Percentiles rank a stretch among this genome's conserved stretches.
phyloP scores from a whole-genome alignment of 768 basidiomycete genomes.

The Auricularia heimuer region DNA sequence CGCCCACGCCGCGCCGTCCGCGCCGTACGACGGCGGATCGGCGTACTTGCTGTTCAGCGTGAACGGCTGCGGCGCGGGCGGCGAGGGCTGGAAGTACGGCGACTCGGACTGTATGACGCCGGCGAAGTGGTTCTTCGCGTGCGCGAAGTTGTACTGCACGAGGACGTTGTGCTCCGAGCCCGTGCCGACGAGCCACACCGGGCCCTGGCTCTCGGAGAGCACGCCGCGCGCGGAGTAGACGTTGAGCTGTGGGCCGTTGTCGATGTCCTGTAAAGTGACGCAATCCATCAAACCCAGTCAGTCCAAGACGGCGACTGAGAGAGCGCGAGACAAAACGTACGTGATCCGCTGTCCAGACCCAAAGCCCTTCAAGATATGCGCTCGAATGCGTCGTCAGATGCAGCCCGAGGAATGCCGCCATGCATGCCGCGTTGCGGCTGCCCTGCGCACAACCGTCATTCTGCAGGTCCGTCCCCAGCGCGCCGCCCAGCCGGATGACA shows the following conservation, averaged over 20 bases:
- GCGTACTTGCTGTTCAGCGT: conserved; percentile 9
- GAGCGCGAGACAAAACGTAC: neutral
- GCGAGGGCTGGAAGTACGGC: conserved; percentile 59
- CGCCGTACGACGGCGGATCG: conserved; percentile 37
- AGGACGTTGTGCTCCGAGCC: conserved; percentile 56
- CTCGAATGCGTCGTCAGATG: conserved; percentile 38
- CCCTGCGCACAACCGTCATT: neutral
- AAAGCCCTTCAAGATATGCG: conserved; percentile 39
- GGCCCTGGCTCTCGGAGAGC: conserved; percentile 61
- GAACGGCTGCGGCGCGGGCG: conserved; percentile 33
- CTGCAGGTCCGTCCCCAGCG: neutral
- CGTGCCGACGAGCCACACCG: conserved; percentile 77
- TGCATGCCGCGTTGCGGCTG: conserved; percentile 27
- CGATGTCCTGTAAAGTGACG: conserved; percentile 45
- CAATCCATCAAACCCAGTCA: too few relatives aligned
- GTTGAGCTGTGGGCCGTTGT: conserved; percentile 40
- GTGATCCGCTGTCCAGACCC: conserved; percentile 47
- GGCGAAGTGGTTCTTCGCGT: conserved; percentile 57
- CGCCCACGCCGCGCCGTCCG: conserved; percentile 44
- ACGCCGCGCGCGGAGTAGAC: conserved; percentile 65
- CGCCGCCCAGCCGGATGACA: conserved; percentile 26
- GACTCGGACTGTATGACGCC: conserved; percentile 39
- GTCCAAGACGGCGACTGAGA: too few relatives aligned
- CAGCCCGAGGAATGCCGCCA: conserved; percentile 54
- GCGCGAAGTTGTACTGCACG: conserved; percentile 59